phyloP scores from a whole-genome alignment of 331 rosid genomes.

The Rhamnella rubrinervis region DNA sequence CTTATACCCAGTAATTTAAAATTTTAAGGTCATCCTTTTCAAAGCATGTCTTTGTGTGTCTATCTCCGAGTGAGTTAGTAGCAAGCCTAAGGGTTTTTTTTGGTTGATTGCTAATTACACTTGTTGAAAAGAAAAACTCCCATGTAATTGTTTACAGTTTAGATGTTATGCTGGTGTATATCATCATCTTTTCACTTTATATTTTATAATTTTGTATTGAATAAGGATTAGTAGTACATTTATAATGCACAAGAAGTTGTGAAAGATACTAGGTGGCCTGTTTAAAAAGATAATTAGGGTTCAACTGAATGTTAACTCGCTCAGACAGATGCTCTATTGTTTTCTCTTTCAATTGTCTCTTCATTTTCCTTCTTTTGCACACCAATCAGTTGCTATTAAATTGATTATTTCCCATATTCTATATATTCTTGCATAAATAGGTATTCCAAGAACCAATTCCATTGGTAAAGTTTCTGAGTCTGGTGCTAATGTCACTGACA shows the following conservation, averaged over 20 bases:
- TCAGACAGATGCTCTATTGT: not conserved
- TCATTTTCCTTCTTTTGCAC: not conserved
- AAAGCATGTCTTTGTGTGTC: not conserved
- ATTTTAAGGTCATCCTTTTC: too few relatives aligned
- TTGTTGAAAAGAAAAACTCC: too few relatives aligned
- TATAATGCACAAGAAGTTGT: too few relatives aligned
- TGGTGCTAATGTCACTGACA: conserved; percentile 45
- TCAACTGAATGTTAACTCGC: too few relatives aligned
- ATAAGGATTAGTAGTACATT: too few relatives aligned
- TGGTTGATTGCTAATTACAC: too few relatives aligned
- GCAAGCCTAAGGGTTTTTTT: not conserved
- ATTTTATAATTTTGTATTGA: too few relatives aligned
- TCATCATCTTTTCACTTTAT: too few relatives aligned
- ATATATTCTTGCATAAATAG: conserved; percentile 36
- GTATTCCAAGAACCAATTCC: conserved; percentile 69
- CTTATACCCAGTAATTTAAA: not conserved
- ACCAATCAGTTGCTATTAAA: not conserved
- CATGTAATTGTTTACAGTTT: too few relatives aligned
- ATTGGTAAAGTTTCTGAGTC: conserved; percentile 61
- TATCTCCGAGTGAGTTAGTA: not conserved
- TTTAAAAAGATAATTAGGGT: not conserved
- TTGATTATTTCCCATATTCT: not conserved
- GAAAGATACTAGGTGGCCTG: not conserved
- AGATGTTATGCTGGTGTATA: too few relatives aligned
- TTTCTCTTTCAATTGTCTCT: not conserved